Base-by-base conservation (phyloP, 2,329 filamentous ascomycete species). In the Daldinia sp. region DNA sequence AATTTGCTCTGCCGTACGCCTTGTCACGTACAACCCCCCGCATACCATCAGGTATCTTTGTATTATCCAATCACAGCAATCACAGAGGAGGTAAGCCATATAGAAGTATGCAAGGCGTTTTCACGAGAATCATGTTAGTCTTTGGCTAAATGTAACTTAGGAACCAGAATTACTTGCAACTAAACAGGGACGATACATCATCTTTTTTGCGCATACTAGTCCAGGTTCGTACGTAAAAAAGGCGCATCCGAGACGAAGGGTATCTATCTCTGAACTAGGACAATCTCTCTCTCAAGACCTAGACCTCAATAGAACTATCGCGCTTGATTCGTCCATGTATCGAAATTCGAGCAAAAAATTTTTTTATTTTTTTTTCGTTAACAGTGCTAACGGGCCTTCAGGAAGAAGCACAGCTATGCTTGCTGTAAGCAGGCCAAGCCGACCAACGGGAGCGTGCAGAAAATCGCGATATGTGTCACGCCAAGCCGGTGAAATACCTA, bases 391-490 rank as follows among this genome's bases (percentile, higher is more conserved):
- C 33, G 33, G 51, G 51, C 18, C 30, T 37, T 37, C 51, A 35
- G n/a, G 33, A 18, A 65, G 42, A 44, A 48, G 33, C 18, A 59
- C 35, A 60, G 57, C 39, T 42, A 53, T 41, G 39, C 28, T 55
- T 41, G 39, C 28, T 55, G 30, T 60, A 60, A 44, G 48, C 53
- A 51, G 56, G 48, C 63, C 56, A 63, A 39, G 48, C 57, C 53
- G 37, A 60, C 65, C 55, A 66, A 51, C 69, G 71, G 71, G 41
- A 68, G 26, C 18, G 33, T 70, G 71, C 71, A 72, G 69, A 61
- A 65, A 65, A 68, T 71, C 64, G 62, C 63, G 71, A 71, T 73
- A 66, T 66, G 69, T 70, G 65, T 60, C 61, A 69, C 69, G 61
- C 66, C 69, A 71, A 71, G 63, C 60, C 66, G 66, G 63, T 65